Evolutionary conservation across 495 filamentous ascomycete species (phyloP), one percentile per base, ranked within the genome.

Genomic region (Penicillium herquei): DNA sequence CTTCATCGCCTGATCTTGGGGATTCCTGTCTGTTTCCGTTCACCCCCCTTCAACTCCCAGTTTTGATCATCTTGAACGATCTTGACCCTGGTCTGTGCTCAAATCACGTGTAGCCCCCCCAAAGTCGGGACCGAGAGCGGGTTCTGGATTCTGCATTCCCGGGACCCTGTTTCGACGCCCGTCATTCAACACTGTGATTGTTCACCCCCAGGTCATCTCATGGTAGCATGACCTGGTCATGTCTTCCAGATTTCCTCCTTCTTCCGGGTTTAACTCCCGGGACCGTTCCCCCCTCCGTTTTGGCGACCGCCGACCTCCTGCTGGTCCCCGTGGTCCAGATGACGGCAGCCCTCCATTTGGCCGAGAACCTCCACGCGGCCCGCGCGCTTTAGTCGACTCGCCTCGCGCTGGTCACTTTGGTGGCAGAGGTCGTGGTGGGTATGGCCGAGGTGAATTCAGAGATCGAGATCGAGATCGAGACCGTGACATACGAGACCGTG

Each of bases 361-460:
- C 21, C 64, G 82, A 48, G 81, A 84, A 47, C 86, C 88, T 0
- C 89, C 89, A 2, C 77, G 87, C 35, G 89, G 84, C 3, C 89
- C 89, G 0, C 88, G 87, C 64, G 88, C 84, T 7, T 63, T 87
- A 51, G 74, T 87, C 17, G 87, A 90, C 59, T 70, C 83, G 3
- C 81, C 86, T 32, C 80, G 83, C 60, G 85, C 85, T 12, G 71
- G 68, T 3, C 63, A 62, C 6, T 79, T 71, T 55, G 64, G 67
- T 55, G 71, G 62, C 17, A 52, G 71, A 49, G 71, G 78, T 50
- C 77, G 77, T 6, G 71, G 78, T 61, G 78, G 78, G 14, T 77
- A 78, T 63, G 69, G 72, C 56, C 73, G 83, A 42, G 82, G 85
- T 59, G 85, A 87, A 58, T 85, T 84, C 62, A 75, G 83, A 42